Evolutionary conservation across 2,329 filamentous ascomycete genomes (phyloP), one percentile per base, ranked within the genome.

Genomic region (Helotiales sp.): DNA sequence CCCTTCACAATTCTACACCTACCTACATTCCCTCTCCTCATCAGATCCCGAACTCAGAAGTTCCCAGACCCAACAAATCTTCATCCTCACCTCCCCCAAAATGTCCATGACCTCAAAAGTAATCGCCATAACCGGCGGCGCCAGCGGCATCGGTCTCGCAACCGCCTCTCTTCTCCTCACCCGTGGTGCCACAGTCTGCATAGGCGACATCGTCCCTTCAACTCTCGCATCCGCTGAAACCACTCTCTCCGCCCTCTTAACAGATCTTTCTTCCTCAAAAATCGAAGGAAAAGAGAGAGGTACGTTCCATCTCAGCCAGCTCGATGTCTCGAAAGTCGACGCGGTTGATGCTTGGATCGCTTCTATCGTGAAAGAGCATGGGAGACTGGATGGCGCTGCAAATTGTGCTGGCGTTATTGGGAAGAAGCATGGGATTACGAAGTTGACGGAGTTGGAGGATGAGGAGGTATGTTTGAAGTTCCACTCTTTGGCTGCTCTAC

Each of bases 71-170:
- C n/a, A n/a, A n/a, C n/a, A n/a, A n/a, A n/a, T n/a, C n/a, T n/a
- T n/a, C n/a, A n/a, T n/a, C n/a, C n/a, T n/a, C n/a, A 26, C 24
- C 30, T 64, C 63, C n/a, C 40, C n/a, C 40, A 69, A 67, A 4
- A 76, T 74, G 73, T 71, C 74, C 0, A 66, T 75, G 55, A 50
- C 73, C 71, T 81, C 78, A 66, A 84, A 85, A 66, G 88, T 86
- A 6, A 91, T 92, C 65, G 84, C 95, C 66, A 92, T 96, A 77
- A 95, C 91, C 0, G 93, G 92, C 69, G 92, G 88, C 22, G 91
- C 90, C 2, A 91, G 88, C 6, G 91, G 92, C 24, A 89, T 96
- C 65, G 92, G 92, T 17, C 87, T 92, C 57, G 90, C 91, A 0
- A 86, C 93, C 3, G 90, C 91, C 2, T 87, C 89, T 75, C 64